Percentiles rank a stretch among this genome's conserved stretches.
Conservation (phyloP, 345 rosid genomes). For the Firmiana major region DNA sequence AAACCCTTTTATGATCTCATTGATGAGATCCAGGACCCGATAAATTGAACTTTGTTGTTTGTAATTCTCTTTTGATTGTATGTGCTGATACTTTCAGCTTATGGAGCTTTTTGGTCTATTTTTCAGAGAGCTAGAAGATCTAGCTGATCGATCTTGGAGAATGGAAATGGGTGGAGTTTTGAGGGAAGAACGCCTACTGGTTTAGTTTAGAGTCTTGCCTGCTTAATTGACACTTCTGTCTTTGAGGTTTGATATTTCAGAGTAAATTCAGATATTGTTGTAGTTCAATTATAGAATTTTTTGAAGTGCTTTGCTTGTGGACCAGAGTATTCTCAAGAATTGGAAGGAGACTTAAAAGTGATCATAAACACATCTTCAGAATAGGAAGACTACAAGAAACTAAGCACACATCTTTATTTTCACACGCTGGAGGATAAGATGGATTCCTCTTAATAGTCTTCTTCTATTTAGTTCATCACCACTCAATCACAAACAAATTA, state of each 20-base stretch:
- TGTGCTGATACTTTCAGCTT: neutral
- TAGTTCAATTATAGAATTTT: neutral
- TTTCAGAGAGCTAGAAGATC: slow-evolving; percentile 62
- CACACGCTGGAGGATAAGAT: slow-evolving; percentile 26
- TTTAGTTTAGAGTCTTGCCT: slow-evolving; percentile 21
- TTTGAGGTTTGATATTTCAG: slow-evolving; percentile 25
- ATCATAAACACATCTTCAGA: slow-evolving; percentile 2
- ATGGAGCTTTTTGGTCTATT: slow-evolving; percentile 2
- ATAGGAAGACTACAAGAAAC: slow-evolving; percentile 20
- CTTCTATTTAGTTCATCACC: slow-evolving; percentile 19
- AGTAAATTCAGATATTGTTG: neutral
- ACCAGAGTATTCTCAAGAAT: slow-evolving; percentile 2
- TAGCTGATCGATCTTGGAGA: slow-evolving; percentile 88
- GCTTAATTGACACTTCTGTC: slow-evolving; percentile 1
- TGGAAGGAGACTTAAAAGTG: slow-evolving; percentile 7
- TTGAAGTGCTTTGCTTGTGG: slow-evolving; percentile 6
- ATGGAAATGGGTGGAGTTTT: slow-evolving; percentile 88
- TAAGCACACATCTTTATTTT: slow-evolving; percentile 27
- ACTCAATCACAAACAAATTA: slow-evolving; percentile 30
- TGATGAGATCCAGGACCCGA: slow-evolving; percentile 6
- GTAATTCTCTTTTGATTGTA: neutral
- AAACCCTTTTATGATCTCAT: neutral
- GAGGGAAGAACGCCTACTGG: slow-evolving; percentile 46
- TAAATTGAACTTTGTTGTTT: slow-evolving; percentile 11
- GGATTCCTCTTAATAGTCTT: slow-evolving; percentile 21